Percentiles rank a stretch among this genome's conserved stretches.
Evolutionary conservation across 2,329 filamentous ascomycete species (phyloP).

Genomic region (Alternaria angustiovoidea): DNA sequence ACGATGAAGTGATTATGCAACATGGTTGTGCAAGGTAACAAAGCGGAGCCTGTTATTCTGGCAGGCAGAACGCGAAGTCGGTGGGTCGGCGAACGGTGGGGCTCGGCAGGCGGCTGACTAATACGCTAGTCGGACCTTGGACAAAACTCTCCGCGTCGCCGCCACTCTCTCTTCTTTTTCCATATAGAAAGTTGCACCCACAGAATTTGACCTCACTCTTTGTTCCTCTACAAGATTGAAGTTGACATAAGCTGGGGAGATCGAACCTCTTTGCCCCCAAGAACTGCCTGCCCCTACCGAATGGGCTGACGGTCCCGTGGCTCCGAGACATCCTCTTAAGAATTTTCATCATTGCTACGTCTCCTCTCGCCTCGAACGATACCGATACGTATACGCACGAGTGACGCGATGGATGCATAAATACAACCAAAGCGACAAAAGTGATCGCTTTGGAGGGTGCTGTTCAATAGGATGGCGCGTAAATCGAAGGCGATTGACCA

Average conservation of each 20-base stretch:
- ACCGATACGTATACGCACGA: slow-evolving; percentile 20
- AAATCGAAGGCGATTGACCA: slow-evolving; percentile 39
- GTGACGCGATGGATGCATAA: slow-evolving; percentile 55
- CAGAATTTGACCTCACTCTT: slow-evolving; percentile 67
- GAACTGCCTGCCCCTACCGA: slow-evolving; percentile 42
- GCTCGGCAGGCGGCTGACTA: slow-evolving; percentile 13
- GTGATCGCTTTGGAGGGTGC: slow-evolving; percentile 38
- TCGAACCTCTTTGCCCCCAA: slow-evolving; percentile 50
- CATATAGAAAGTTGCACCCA: slow-evolving; percentile 51
- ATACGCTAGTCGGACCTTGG: not conserved
- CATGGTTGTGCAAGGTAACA: not conserved
- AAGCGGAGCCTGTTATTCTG: not conserved
- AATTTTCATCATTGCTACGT: slow-evolving; percentile 17
- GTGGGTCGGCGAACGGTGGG: not conserved
- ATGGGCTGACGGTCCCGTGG: slow-evolving; percentile 50
- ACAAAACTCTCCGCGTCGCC: slow-evolving; percentile 28
- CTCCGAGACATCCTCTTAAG: slow-evolving; percentile 40
- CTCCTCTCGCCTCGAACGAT: slow-evolving; percentile 9
- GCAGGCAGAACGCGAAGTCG: not conserved
- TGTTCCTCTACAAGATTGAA: slow-evolving; percentile 59
- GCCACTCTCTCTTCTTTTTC: slow-evolving; percentile 28
- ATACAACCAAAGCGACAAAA: slow-evolving; percentile 45
- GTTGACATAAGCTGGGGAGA: slow-evolving; percentile 66
- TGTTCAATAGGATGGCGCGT: slow-evolving; percentile 23
- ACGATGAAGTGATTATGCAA: not conserved